Base-by-base conservation (phyloP, 371 early-diverging fungal species). In the Circinella umbellata region DNA sequence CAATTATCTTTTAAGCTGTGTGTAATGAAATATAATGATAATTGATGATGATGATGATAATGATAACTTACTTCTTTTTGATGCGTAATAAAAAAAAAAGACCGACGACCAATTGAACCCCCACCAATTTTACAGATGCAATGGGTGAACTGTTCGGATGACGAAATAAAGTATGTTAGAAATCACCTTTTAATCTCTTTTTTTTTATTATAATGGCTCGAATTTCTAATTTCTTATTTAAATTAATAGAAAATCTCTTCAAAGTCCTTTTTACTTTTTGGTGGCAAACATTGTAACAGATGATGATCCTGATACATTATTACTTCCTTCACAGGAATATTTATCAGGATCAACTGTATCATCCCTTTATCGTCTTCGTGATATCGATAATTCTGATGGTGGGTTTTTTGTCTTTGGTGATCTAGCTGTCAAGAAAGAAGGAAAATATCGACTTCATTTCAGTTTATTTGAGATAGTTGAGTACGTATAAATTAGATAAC, bases 321-420 rank as follows among this genome's bases (percentile, higher is more conserved):
- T 70, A 17, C 64, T 79, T 15, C 74, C 78, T 10, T 67, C 75
- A 1, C 74, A 76, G 64, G 77, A 81, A n/a, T 80, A 78, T 57
- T 62, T 83, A 14, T 77, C 82, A 8, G 85, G 85, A n/a, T 68
- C 82, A 13, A 77, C 80, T 1, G 81, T 82, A 11, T 81, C 82
- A 8, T 84, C 85, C 14, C 68, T 80, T 3, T 74, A 82, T 63
- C 75, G 80, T 55, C 69, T 84, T 9, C 71, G 80, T 17, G 79
- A 84, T 64, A 65, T 82, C 27, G 85, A 84, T 66, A 82, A 84
- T 66, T 64, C 61, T 70, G 95, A 96, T 57, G 98, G 95, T 38
- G 96, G 94, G 11, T 97, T 96, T 78, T 98, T 96, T 80, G 96
- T 98, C 35, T 98, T 98, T 82, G 95, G 95, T 11, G 99, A 98